Base-by-base conservation (phyloP, 345 rosid species). In the Gossypium bickii region DNA sequence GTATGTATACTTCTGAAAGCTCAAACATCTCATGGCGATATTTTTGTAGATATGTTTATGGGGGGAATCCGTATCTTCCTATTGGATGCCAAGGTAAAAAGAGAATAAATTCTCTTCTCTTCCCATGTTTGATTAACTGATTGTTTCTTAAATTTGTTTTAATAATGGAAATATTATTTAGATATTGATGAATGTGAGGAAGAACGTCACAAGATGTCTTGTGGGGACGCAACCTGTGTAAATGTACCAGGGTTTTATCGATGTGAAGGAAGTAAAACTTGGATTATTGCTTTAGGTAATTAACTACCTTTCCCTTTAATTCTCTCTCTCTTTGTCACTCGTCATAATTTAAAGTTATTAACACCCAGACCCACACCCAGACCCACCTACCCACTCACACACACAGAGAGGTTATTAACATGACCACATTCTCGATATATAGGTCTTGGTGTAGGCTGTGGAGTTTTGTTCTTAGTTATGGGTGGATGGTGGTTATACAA, bases 401-500 rank as follows among this genome's bases (percentile, higher is more conserved):
- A 34, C 38, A 34, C 6, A 34, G 1, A 4, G 4, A 34, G 38
- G 38, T 34, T 34, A 34, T 34, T 34, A 34, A 34, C 38, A 34
- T 4, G 38, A 34, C 38, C 38, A 4, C 38, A 45, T 45, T 45
- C 9, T 9, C 48, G 12, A 45, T 45, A 45, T 45, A 45, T 45
- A 56, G 67, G 47, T 1, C 0, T 64, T n/a, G 43, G 13, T 9
- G 24, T 41, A 0, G 58, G 20, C 1, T 7, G 47, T 12, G 78
- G 73, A 25, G 11, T 57, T 1, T 12, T 27, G 1, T 18, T 7
- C 17, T 2, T 67, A 25, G 2, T 45, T 1, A 0, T 67, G 38
- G 73, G 55, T 15, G n/a, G 10, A 3, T 67, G 49, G 67, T 8
- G 29, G 67, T 4, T 18, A 15, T 75, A 57, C 73, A 75, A 57